Evolutionary conservation across 1,284 basidiomycete species (phyloP), one percentile per base, ranked within the genome.

Genomic region (Rhodofomes roseus): DNA sequence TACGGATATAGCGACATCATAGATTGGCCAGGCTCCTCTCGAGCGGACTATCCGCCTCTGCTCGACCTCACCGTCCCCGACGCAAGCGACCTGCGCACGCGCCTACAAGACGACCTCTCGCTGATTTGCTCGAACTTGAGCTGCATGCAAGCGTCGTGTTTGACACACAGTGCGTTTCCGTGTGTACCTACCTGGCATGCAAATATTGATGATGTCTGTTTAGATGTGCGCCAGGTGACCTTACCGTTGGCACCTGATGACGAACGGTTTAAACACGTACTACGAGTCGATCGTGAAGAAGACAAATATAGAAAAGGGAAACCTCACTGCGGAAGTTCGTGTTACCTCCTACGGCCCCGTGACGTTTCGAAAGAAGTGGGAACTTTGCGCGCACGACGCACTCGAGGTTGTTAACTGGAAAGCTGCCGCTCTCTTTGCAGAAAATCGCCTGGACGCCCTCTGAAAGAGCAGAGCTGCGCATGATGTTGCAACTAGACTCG

Each of bases 71-170:
- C 62, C 46, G 54, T 60, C 27, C 66, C 72, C 43, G 70, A 63
- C 41, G 61, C 60, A 16, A 55, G 62, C 2, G 57, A 72, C 44
- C 64, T 74, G 34, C 63, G 62, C 4, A 59, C 55, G n/a, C 76
- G 76, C 6, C 61, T 81, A 18, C 64, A 69, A 36, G 73, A 71
- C 9, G 63, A 79, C 29, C 66, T 79, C 1, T 67, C 72, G 12
- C 61, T 78, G 0, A 85, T 86, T 63, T 87, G 85, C 67, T 76
- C 77, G 6, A 82, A 78, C 57, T 59, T 77, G n/a, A 84, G 76
- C 55, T 87, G 86, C 61, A 41, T 80, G 1, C 77, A 80, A 20
- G 74, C 78, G 1, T 79, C 79, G 59, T 88, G 86, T 63, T 67
- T 71, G 36, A 71, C 77, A 2, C 86, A 87, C 66, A 68, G 84